Evolutionary conservation across 139 green algal genomes (phyloP).

Genomic region (Chlorella sp.): DNA sequence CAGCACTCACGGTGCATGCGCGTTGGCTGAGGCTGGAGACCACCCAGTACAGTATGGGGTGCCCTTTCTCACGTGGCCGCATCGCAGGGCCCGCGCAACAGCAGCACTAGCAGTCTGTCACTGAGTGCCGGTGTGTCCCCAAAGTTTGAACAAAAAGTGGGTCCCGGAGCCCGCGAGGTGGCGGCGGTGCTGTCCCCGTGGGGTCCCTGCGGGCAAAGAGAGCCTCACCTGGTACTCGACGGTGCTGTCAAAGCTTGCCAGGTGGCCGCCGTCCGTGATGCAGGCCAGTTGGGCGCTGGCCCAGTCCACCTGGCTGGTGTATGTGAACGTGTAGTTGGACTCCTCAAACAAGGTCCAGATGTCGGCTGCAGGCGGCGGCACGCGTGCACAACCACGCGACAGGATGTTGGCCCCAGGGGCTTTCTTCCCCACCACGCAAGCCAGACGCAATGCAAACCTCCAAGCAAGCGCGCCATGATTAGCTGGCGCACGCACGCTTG

Average conservation of each 20-base stretch:
- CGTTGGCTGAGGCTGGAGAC: no score
- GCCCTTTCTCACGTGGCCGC: no score
- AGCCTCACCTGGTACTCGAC: background rate
- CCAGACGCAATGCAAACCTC: no score
- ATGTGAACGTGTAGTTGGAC: background rate
- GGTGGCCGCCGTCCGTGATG: background rate
- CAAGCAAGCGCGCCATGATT: no score
- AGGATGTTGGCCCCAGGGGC: background rate
- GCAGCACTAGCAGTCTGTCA: background rate
- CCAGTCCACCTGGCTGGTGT: background rate
- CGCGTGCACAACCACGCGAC: background rate
- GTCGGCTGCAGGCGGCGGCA: background rate
- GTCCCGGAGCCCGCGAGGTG: background rate
- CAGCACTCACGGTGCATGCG: background rate
- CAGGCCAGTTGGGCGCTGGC: no score
- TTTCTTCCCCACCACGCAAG: no score
- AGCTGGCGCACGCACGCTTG: no score
- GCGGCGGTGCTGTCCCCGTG: background rate
- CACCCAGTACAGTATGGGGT: no score
- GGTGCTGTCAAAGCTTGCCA: background rate
- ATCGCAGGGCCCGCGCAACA: background rate
- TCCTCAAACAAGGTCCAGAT: background rate
- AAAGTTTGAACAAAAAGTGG: background rate
- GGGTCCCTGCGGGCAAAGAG: background rate
- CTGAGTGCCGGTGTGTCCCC: background rate